Percentiles rank a stretch among this genome's conserved stretches.
These are phyloP conservation scores for Euryodendron excelsum DNA, from an alignment of 148 eudicot species.

Conservation along the genomic window DNA sequence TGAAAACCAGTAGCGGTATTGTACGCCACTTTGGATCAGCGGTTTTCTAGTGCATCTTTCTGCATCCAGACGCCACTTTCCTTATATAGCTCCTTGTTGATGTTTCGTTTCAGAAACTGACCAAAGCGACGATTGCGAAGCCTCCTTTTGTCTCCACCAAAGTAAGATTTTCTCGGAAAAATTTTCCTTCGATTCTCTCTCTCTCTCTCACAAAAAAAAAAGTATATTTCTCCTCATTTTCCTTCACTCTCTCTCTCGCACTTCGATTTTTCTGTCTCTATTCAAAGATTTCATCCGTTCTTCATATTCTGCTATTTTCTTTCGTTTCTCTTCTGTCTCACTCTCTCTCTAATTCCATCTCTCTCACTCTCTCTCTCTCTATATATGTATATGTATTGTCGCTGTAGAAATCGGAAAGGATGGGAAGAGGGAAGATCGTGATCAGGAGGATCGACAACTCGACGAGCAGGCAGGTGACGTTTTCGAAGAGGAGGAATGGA, in stretches of 20 bases:
- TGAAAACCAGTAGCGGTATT: slow-evolving; percentile 12
- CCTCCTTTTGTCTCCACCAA: slow-evolving; percentile 1
- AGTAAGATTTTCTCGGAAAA: not conserved
- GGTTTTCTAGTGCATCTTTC: slow-evolving; percentile 4
- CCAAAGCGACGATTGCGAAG: slow-evolving; percentile 13
- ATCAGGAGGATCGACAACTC: slow-evolving; percentile 63
- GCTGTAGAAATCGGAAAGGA: slow-evolving; percentile 1
- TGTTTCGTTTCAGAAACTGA: not conserved
- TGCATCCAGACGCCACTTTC: slow-evolving; percentile 12
- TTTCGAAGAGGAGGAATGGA: slow-evolving; percentile 57
- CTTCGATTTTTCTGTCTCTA: not conserved
- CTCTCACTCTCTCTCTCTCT: too few species aligned
- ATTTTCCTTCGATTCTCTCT: not conserved
- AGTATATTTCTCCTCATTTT: not conserved
- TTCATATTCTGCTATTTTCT: not conserved
- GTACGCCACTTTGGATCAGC: too few species aligned
- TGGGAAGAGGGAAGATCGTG: slow-evolving; percentile 68
- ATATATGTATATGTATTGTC: too few species aligned
- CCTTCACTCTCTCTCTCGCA: not conserved
- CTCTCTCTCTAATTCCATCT: too few species aligned
- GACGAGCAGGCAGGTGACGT: slow-evolving; percentile 64
- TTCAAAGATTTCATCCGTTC: too few species aligned
- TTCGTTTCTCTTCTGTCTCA: too few species aligned
- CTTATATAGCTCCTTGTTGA: not conserved
- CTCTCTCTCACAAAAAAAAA: not conserved